A percentile compares a stretch with the other conserved stretches of the same genome.
Conservation (phyloP, 2,329 filamentous ascomycete genomes). For the Stagonosporopsis chrysanthemi region DNA sequence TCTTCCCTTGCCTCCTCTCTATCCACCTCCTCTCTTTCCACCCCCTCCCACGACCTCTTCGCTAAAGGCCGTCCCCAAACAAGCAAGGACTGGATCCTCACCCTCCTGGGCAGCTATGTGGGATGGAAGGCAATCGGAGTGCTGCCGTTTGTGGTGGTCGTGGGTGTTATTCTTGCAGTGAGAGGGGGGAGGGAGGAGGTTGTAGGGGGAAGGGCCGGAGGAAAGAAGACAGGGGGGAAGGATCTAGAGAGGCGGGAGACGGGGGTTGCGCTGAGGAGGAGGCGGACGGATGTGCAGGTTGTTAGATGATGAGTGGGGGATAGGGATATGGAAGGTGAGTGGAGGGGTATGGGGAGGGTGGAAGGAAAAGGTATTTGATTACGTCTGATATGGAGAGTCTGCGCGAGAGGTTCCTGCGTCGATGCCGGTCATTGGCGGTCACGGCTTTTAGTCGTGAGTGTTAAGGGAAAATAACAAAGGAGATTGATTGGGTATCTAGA, state of each 20-base stretch:
- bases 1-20: no score
- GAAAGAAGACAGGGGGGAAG: not conserved
- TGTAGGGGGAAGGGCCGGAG: not conserved
- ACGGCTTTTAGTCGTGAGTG: not conserved
- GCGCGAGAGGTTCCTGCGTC: not conserved
- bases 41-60: not conserved
- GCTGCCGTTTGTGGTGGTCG: conserved; percentile 1
- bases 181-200: not conserved
- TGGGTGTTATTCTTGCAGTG: not conserved
- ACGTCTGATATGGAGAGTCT: not conserved
- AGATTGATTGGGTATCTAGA: conserved; percentile 7
- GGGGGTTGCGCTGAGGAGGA: not conserved
- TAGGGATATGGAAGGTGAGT: not conserved
- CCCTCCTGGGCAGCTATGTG: not conserved
- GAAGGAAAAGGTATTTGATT: not conserved
- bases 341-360: not conserved
- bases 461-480: not conserved
- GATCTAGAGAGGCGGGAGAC: not conserved
- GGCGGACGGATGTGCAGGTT: conserved; percentile 10
- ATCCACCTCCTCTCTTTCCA: not conserved
- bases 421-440: not conserved
- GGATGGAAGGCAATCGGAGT: conserved; percentile 8
- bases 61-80: not conserved
- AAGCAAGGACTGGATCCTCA: not conserved
- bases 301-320: not conserved